Evolutionary conservation across 2,329 filamentous ascomycete species (phyloP), one percentile per base, ranked within the genome.

Genomic region (Emergomyces pasteurianus): DNA sequence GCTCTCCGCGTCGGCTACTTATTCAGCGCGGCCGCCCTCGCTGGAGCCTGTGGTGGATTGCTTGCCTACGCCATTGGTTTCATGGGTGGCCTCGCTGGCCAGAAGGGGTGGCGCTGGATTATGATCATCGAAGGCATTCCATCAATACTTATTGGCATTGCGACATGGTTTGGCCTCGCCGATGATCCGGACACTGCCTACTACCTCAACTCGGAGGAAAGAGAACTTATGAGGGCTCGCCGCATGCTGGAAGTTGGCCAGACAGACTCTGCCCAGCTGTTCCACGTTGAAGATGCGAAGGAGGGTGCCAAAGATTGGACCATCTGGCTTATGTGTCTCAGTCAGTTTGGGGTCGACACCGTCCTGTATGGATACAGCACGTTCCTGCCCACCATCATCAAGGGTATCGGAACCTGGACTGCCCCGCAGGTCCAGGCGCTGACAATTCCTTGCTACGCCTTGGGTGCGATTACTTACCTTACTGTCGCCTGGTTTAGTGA

Each of bases 311-410:
- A 78, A 64, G 89, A 92, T 72, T 90, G 87, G 87, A 90, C 88
- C 70, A 83, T 89, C 28, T 90, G 85, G 79, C 74, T 80, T 1
- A 90, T 90, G 70, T 86, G 81, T 64, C 71, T 84, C 43, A 86
- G 79, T 5, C 86, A 90, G 70, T 91, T 91, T 68, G 86, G 87
- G 4, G 80, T 81, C 18, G 87, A 90, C 67, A 89, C 86, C 0
- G 88, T 91, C 83, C 78, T 92, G 0, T 92, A 92, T 68, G 87
- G 88, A 4, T 91, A 85, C 72, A 87, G 84, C 57, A 90, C 87
- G 0, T 92, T 92, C 69, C 74, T 92, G 52, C 89, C 89, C 0
- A 90, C 87, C 4, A 92, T 92, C 65, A 90, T 92, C 71, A 78
- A 83, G 49, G 84, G 81, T 3, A 81, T 92, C 58, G 86, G 87